Percentiles rank a stretch among this genome's conserved stretches.
Conservation (phyloP, 352 stramenopile genomes). For the Phytophthora quininea region DNA sequence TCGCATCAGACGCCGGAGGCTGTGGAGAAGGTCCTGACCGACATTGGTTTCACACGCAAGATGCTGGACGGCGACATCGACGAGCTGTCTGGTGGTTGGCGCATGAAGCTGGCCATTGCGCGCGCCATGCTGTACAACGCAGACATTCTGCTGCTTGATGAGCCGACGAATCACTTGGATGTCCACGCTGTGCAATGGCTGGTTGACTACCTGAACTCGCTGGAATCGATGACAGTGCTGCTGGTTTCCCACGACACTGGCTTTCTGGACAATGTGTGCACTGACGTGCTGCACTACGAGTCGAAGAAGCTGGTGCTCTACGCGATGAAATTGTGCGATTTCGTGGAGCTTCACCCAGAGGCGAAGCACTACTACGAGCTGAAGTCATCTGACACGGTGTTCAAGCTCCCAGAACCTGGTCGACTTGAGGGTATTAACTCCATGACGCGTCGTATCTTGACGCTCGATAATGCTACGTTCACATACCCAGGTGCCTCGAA, state of each 20-base stretch:
- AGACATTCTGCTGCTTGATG: conserved; percentile 95
- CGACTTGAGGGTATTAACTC: conserved; percentile 91
- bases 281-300: conserved; percentile 96
- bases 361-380: conserved; percentile 95
- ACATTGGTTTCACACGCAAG: conserved; percentile 93
- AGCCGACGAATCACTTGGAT: conserved; percentile 96
- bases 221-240: conserved; percentile 95
- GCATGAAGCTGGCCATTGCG: conserved; percentile 97
- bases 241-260: conserved; percentile 98
- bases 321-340: conserved; percentile 86
- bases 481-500: conserved; percentile 85
- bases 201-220: conserved; percentile 96
- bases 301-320: conserved; percentile 96
- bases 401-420: conserved; percentile 89
- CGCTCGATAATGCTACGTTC: conserved; percentile 89
- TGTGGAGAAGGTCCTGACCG: conserved; percentile 82
- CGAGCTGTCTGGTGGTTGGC: conserved; percentile 94
- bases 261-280: conserved; percentile 97
- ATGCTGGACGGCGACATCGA: conserved; percentile 94
- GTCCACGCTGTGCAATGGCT: conserved; percentile 98
- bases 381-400: conserved; percentile 81
- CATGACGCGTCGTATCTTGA: conserved; percentile 92
- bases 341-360: conserved; percentile 91
- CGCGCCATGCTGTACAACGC: conserved; percentile 95
- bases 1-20: conserved; percentile 72